Conservation (phyloP, 768 basidiomycete species). For the Trametes villosa region DNA sequence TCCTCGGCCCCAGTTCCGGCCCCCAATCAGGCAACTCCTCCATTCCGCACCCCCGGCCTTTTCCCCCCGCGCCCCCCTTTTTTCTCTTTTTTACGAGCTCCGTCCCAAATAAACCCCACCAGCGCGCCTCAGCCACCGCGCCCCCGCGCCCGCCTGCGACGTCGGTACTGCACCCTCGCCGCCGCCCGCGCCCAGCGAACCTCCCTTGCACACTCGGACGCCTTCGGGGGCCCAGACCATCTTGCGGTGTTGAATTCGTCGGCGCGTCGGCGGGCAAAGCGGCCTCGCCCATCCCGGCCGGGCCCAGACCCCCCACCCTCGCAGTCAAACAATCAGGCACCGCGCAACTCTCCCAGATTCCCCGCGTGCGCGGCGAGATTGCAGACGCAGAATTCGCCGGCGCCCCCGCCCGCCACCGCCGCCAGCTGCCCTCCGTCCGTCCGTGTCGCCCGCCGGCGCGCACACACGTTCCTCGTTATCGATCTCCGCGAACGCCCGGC, state of each 20-base stretch:
- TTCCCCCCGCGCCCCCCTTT: neutral
- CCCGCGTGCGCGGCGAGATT: neutral
- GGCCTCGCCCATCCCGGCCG: slow-evolving; percentile 9
- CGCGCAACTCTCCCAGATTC: slow-evolving; percentile 3
- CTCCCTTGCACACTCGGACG: slow-evolving; percentile 3
- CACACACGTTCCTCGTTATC: slow-evolving; percentile 24
- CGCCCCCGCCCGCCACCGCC: neutral
- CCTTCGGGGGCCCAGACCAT: slow-evolving; percentile 1
- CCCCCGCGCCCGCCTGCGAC: neutral
- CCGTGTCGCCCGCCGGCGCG: slow-evolving; percentile 1
- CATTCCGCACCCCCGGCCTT: neutral
- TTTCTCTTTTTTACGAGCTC: neutral
- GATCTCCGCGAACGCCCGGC: slow-evolving; percentile 21
- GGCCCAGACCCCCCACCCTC: slow-evolving; percentile 19
- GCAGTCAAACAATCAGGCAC: slow-evolving; percentile 25
- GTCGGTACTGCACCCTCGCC: neutral
- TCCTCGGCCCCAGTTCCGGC: too few species aligned
- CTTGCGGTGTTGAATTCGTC: slow-evolving; percentile 1
- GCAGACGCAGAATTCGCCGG: neutral
- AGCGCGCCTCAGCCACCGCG: neutral
- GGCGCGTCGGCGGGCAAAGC: neutral
- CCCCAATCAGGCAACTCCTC: slow-evolving; percentile 15
- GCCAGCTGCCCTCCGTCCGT: neutral
- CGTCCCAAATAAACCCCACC: neutral
- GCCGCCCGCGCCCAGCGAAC: neutral